phyloP scores from a whole-genome alignment of 2,329 filamentous ascomycete species.

The Aspergillus texensis region DNA sequence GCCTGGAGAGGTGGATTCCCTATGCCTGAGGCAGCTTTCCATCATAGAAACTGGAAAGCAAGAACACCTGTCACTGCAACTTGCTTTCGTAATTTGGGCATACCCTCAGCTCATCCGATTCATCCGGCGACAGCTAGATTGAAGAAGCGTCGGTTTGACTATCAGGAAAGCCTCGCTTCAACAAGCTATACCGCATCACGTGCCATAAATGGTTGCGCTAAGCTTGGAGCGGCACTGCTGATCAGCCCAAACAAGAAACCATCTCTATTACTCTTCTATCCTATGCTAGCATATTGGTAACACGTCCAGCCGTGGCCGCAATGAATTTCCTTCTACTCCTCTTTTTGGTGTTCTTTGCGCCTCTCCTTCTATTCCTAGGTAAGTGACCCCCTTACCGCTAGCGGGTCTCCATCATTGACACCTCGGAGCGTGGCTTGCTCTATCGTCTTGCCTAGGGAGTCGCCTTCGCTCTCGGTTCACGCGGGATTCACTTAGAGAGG shows the following conservation, averaged over 20 bases:
- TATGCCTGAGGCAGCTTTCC: not conserved
- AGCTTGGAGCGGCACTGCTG: not conserved
- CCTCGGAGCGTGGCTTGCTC: slow-evolving; percentile 50
- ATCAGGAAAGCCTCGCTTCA: not conserved
- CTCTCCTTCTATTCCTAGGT: slow-evolving; percentile 41
- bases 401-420: slow-evolving; percentile 25
- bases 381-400: slow-evolving; percentile 14
- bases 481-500: slow-evolving; percentile 47
- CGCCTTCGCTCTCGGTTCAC: slow-evolving; percentile 53
- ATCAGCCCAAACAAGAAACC: slow-evolving; percentile 1
- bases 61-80: not conserved
- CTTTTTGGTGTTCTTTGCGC: slow-evolving; percentile 41
- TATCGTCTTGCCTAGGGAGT: slow-evolving; percentile 60
- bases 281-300: not conserved
- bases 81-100: not conserved
- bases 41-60: not conserved
- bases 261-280: slow-evolving; percentile 1
- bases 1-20: not conserved
- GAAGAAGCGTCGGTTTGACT: not conserved
- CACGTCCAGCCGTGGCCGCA: not conserved
- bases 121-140: not conserved
- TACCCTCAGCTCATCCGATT: not conserved
- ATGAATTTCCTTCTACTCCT: slow-evolving; percentile 41
- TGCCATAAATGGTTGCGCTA: not conserved
- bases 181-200: not conserved